Conservation (phyloP, 140 eudicot genomes). For the Oenanthe javanica region DNA sequence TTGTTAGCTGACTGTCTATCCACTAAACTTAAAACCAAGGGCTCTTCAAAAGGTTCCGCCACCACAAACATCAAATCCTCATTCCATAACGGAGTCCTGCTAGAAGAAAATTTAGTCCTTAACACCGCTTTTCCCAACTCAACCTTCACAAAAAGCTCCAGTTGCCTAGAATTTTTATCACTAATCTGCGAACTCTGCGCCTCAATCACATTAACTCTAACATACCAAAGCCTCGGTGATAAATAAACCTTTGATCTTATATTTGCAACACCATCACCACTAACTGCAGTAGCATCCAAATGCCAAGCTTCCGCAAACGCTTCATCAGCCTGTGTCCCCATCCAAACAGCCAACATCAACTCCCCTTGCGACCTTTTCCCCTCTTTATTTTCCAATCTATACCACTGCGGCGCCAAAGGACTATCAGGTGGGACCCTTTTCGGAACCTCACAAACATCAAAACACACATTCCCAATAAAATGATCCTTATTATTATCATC, state of each 20-base stretch:
- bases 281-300: conserved; percentile 36
- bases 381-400: conserved; percentile 11
- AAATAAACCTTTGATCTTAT: conserved; percentile 51
- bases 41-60: conserved; percentile 60
- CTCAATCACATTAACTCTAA: conserved; percentile 57
- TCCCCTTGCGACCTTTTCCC: conserved; percentile 36
- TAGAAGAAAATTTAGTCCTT: conserved; percentile 26
- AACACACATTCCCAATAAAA: conserved; percentile 33
- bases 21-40: conserved; percentile 38
- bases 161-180: conserved; percentile 19
- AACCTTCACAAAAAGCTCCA: conserved; percentile 40
- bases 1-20: conserved; percentile 32
- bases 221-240: conserved; percentile 61
- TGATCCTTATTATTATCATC: conserved; percentile 17
- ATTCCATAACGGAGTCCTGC: conserved; percentile 43
- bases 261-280: conserved; percentile 24
- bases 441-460: conserved; percentile 47
- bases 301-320: conserved; percentile 37
- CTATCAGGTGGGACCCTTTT: conserved; percentile 64
- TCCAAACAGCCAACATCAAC: conserved; percentile 58
- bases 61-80: conserved; percentile 65
- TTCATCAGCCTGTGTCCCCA: conserved; percentile 56
- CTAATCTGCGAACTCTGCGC: conserved; percentile 38
- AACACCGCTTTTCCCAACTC: conserved; percentile 27
- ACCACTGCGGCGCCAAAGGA: conserved; percentile 67